These are phyloP conservation scores for Lumnitzera racemosa DNA, from an alignment of 345 rosid species.

Conservation along the genomic window DNA sequence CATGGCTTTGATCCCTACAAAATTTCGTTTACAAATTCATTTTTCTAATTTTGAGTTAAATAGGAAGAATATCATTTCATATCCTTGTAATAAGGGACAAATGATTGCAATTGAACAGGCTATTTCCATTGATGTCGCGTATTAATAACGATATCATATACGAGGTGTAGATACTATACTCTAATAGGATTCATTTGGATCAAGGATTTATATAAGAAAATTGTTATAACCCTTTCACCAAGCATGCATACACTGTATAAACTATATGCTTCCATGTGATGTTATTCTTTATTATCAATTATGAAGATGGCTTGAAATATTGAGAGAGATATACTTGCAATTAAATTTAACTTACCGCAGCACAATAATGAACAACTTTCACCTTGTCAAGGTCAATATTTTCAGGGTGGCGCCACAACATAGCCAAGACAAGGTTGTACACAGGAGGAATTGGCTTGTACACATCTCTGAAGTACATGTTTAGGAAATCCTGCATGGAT, in stretches of 20 bases:
- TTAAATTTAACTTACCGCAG: conserved; percentile 26
- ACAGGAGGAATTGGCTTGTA: conserved; percentile 42
- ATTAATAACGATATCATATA: too few species aligned
- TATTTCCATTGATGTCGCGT: too few species aligned
- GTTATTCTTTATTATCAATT: not conserved
- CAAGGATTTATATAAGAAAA: too few species aligned
- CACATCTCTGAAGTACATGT: conserved; percentile 39
- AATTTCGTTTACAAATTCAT: conserved; percentile 1
- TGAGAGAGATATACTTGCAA: not conserved
- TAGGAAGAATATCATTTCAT: not conserved
- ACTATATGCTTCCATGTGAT: not conserved
- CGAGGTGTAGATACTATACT: too few species aligned
- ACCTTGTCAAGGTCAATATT: conserved; percentile 33
- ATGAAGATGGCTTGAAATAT: not conserved
- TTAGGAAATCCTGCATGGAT: conserved; percentile 44
- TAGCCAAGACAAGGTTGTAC: conserved; percentile 51
- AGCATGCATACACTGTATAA: not conserved
- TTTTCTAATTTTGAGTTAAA: not conserved
- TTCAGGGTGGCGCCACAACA: conserved; percentile 76
- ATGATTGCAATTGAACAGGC: too few species aligned
- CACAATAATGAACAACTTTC: conserved; percentile 60
- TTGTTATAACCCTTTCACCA: too few species aligned
- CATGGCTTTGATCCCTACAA: conserved; percentile 62
- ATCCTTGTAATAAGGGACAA: too few species aligned
- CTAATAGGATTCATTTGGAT: too few species aligned